A percentile compares a stretch with the other conserved stretches of the same genome.
These are phyloP conservation scores for Collybia sp. DNA, from an alignment of 768 basidiomycete genomes.

Conservation along the genomic window DNA sequence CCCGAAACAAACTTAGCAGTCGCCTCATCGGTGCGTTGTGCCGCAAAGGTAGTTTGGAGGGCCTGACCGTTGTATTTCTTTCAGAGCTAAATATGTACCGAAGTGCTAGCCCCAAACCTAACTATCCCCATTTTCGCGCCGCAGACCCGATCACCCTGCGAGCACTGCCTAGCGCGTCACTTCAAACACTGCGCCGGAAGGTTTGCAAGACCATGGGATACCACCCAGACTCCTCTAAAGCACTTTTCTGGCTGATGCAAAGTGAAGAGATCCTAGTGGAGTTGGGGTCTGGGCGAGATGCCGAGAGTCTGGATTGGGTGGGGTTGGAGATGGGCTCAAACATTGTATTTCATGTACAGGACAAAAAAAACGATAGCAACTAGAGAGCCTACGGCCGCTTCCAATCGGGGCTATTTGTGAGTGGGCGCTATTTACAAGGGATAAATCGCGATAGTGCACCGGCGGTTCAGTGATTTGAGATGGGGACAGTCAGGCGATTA, in stretches of 20 bases:
- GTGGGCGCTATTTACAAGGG: neutral
- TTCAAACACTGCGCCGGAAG: slow-evolving; percentile 62
- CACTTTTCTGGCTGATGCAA: slow-evolving; percentile 56
- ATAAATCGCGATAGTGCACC: neutral
- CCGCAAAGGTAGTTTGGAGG: neutral
- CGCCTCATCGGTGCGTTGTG: slow-evolving; percentile 52
- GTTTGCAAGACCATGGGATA: slow-evolving; percentile 44
- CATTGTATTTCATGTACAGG: slow-evolving; percentile 26
- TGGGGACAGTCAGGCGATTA: neutral
- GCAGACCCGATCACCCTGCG: slow-evolving; percentile 33
- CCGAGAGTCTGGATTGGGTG: slow-evolving; percentile 61
- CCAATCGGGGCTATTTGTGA: too few relatives aligned
- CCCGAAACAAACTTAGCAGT: slow-evolving; percentile 50
- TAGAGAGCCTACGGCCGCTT: neutral
- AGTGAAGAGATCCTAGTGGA: slow-evolving; percentile 39
- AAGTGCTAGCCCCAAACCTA: neutral
- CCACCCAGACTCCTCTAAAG: slow-evolving; percentile 22
- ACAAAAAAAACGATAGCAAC: slow-evolving; percentile 4
- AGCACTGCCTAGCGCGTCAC: slow-evolving; percentile 64
- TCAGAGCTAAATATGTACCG: slow-evolving; percentile 9
- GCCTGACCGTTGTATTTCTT: slow-evolving; percentile 1
- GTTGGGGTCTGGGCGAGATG: slow-evolving; percentile 43
- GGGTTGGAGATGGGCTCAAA: slow-evolving; percentile 57
- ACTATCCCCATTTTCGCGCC: too few relatives aligned
- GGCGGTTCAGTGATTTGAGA: slow-evolving; percentile 2